Percentiles rank a stretch among this genome's conserved stretches.
Evolutionary conservation across 768 basidiomycete genomes (phyloP).

Genomic region (Suillus spraguei): DNA sequence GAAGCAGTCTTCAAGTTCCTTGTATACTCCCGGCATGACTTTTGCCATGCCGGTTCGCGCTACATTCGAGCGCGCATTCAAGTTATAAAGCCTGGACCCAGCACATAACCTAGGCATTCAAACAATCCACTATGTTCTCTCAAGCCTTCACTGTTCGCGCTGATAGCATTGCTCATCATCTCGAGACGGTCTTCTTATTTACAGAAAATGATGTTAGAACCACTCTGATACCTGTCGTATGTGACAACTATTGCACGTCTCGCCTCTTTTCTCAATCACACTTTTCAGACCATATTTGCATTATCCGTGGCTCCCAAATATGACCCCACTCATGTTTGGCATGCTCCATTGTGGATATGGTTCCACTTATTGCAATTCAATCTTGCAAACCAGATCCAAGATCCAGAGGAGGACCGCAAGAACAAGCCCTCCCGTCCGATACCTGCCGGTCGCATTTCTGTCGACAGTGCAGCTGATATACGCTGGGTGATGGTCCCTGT

Average conservation of each 20-base stretch:
- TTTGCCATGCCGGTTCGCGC: not conserved
- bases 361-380: constrained; percentile 43
- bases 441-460: constrained; percentile 41
- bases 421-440: constrained; percentile 47
- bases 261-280: not conserved
- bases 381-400: constrained; percentile 41
- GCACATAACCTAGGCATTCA: too few species aligned
- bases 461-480: constrained; percentile 32
- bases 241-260: not conserved
- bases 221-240: constrained; percentile 22
- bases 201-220: constrained; percentile 22
- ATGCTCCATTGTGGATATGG: constrained; percentile 43
- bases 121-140: not conserved
- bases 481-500: constrained; percentile 35
- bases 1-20: not conserved
- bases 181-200: constrained; percentile 26
- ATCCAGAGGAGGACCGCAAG: constrained; percentile 39
- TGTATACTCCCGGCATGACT: not conserved
- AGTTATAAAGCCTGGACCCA: not conserved
- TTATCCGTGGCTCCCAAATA: constrained; percentile 24
- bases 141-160: not conserved
- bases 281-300: constrained; percentile 35
- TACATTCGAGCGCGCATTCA: not conserved
- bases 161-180: constrained; percentile 14
- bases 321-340: not conserved